These are phyloP conservation scores for Chenopodium formosanum DNA, from an alignment of 148 eudicot species.

Conservation along the genomic window DNA sequence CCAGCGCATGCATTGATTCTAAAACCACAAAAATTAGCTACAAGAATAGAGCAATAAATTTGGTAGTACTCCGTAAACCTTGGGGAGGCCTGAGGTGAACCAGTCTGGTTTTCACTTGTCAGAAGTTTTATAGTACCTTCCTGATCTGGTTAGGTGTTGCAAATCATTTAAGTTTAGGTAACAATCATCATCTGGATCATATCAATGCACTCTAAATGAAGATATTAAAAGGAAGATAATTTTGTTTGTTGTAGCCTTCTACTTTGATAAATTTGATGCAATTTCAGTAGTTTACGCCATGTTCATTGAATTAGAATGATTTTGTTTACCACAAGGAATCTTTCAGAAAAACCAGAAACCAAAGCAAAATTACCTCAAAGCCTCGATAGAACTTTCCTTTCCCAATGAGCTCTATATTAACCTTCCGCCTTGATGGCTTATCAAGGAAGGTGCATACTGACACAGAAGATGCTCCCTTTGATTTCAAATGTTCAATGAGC, in stretches of 20 bases:
- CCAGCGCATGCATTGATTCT: background rate
- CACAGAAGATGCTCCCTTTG: slow-evolving; percentile 73
- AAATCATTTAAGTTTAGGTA: too few relatives aligned
- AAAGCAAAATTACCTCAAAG: slow-evolving; percentile 55
- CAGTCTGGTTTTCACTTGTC: too few relatives aligned
- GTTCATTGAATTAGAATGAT: too few relatives aligned
- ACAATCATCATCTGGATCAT: too few relatives aligned
- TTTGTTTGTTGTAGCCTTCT: background rate
- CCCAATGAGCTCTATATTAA: slow-evolving; percentile 60
- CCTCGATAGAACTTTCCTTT: slow-evolving; percentile 75
- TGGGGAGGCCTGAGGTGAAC: too few relatives aligned
- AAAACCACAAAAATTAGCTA: too few relatives aligned
- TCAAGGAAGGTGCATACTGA: slow-evolving; percentile 89
- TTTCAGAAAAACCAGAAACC: slow-evolving; percentile 5
- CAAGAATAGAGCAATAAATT: too few relatives aligned
- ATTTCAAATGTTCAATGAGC: slow-evolving; percentile 58
- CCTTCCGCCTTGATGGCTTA: slow-evolving; percentile 67
- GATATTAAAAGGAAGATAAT: background rate
- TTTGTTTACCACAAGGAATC: background rate
- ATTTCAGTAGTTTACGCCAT: background rate
- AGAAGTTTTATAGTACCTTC: too few relatives aligned
- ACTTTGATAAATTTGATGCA: background rate
- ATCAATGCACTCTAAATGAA: background rate
- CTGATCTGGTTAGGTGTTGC: too few relatives aligned
- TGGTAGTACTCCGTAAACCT: too few relatives aligned